Conservation (phyloP, 345 rosid species). For the Populus nigra region DNA sequence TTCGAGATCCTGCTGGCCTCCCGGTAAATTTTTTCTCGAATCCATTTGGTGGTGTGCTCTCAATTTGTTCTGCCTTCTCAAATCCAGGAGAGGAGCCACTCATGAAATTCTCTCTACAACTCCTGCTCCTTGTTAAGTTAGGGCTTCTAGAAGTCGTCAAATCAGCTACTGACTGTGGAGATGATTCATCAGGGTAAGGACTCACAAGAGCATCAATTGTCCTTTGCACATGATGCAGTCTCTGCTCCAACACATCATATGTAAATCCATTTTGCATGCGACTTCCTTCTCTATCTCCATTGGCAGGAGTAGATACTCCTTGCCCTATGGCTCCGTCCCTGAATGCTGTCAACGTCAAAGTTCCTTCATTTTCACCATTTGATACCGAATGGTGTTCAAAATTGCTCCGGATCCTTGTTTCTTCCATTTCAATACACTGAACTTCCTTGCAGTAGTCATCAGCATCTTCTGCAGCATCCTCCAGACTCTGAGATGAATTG, state of each 20-base stretch:
- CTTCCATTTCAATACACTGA: conserved; percentile 71
- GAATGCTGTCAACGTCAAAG: conserved; percentile 23
- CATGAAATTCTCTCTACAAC: conserved; percentile 45
- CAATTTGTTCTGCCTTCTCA: conserved; percentile 27
- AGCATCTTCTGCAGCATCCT: conserved; percentile 35
- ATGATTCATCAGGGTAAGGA: conserved; percentile 36
- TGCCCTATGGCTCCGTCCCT: conserved; percentile 31
- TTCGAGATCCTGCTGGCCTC: conserved; percentile 54
- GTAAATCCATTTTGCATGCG: conserved; percentile 43
- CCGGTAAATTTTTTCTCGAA: conserved; percentile 57
- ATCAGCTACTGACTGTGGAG: conserved; percentile 30
- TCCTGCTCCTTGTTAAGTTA: conserved; percentile 53
- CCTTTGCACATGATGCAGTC: conserved; percentile 46
- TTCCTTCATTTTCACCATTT: conserved; percentile 39
- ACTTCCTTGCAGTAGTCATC: conserved; percentile 90
- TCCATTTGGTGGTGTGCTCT: conserved; percentile 65
- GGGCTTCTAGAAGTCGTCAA: conserved; percentile 48
- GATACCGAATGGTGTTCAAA: conserved; percentile 28
- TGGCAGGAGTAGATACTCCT: conserved; percentile 26
- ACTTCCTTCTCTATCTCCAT: conserved; percentile 40
- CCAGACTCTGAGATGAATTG: conserved; percentile 31
- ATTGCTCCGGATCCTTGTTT: conserved; percentile 32
- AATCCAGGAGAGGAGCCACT: conserved; percentile 33
- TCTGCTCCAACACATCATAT: conserved; percentile 44
- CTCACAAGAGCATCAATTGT: conserved; percentile 42